Conservation (phyloP, 371 early-diverging fungal species). For the Mortierella sp. region DNA sequence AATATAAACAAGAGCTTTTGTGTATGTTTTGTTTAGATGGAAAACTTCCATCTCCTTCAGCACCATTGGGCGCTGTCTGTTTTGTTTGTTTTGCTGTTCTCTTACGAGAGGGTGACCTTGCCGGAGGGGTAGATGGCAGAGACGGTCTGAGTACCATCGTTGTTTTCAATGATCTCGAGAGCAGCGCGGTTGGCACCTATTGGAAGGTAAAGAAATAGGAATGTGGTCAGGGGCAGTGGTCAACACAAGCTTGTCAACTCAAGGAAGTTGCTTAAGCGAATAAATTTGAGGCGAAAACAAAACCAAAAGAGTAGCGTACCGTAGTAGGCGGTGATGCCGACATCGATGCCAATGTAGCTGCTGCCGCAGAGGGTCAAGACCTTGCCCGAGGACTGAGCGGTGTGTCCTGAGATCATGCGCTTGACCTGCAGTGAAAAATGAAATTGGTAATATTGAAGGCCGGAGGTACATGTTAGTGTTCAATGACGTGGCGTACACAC, state of each 20-base stretch:
- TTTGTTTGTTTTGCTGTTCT: not conserved
- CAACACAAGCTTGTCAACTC: not conserved
- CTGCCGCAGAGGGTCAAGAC: constrained; percentile 78
- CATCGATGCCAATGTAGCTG: constrained; percentile 78
- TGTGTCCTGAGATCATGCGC: constrained; percentile 87
- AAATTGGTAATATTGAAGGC: not conserved
- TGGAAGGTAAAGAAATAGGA: not conserved
- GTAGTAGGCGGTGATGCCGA: constrained; percentile 80
- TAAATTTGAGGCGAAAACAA: not conserved
- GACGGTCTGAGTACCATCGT: constrained; percentile 40
- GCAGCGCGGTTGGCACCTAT: constrained; percentile 30
- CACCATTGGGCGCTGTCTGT: not conserved
- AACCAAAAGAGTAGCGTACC: constrained; percentile 57
- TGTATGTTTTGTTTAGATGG: not conserved
- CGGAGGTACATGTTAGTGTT: not conserved
- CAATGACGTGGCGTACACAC: not conserved
- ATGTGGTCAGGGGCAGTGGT: not conserved
- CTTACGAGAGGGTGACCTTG: constrained; percentile 14
- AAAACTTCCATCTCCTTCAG: not conserved
- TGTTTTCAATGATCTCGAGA: constrained; percentile 45
- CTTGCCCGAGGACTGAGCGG: constrained; percentile 73
- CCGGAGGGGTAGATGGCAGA: constrained; percentile 33
- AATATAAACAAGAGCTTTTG: not conserved
- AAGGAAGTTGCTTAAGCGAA: not conserved
- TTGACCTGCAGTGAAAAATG: constrained; percentile 63